A percentile compares a stretch with the other conserved stretches of the same genome.
phyloP scores from a whole-genome alignment of 2,329 filamentous ascomycete genomes.

The Thermoascus crustaceus region DNA sequence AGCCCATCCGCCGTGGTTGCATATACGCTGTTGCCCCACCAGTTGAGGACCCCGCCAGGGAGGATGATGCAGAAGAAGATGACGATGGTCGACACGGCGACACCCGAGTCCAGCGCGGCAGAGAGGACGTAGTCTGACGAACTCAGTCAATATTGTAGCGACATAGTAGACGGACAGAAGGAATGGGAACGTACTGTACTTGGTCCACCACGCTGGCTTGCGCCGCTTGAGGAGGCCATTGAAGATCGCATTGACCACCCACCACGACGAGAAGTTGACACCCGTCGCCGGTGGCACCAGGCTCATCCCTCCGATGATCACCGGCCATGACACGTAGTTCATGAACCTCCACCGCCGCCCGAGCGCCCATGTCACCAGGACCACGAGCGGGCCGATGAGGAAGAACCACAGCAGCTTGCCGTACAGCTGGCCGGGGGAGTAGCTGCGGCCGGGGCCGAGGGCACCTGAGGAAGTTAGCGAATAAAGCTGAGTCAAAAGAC shows the following conservation, averaged over 20 bases:
- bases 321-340: slow-evolving; percentile 59
- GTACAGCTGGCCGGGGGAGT: slow-evolving; percentile 55
- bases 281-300: slow-evolving; percentile 60
- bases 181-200: slow-evolving; percentile 31
- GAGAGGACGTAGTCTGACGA: slow-evolving; percentile 34
- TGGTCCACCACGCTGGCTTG: slow-evolving; percentile 42
- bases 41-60: slow-evolving; percentile 28
- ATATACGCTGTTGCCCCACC: slow-evolving; percentile 38
- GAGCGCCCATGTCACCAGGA: slow-evolving; percentile 52
- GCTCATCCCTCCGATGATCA: slow-evolving; percentile 59
- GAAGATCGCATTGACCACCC: slow-evolving; percentile 40
- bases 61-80: slow-evolving; percentile 40
- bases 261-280: slow-evolving; percentile 64
- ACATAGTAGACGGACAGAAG: background rate
- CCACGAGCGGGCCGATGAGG: slow-evolving; percentile 56
- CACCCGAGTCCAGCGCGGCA: slow-evolving; percentile 36
- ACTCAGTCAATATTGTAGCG: background rate
- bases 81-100: slow-evolving; percentile 36
- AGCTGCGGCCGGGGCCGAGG: slow-evolving; percentile 61
- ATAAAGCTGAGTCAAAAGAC: background rate
- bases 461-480: slow-evolving; percentile 30
- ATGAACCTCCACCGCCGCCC: slow-evolving; percentile 53
- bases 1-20: slow-evolving; percentile 33
- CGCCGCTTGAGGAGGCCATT: slow-evolving; percentile 37
- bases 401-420: slow-evolving; percentile 61